A percentile compares a stretch with the other conserved stretches of the same genome.
Conservation (phyloP, 306 rosid species). For the Acacia acuminata region DNA sequence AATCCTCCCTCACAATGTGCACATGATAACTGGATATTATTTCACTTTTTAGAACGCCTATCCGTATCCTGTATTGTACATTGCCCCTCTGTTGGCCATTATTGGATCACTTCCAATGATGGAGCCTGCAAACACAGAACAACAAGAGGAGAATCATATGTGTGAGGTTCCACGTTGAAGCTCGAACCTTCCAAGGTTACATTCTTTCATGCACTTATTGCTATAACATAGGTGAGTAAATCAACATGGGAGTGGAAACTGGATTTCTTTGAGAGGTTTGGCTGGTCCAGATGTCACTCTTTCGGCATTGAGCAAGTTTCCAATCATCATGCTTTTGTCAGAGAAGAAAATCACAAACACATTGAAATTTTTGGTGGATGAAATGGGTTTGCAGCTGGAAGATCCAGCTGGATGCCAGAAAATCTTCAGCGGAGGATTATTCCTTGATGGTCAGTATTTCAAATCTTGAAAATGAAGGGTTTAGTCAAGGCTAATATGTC, state of each 20-base stretch:
- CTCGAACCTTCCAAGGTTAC: background rate
- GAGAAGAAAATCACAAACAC: background rate
- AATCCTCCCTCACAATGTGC: no score
- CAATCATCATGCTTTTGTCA: background rate
- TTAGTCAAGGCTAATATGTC: no score
- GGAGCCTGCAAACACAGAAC: no score
- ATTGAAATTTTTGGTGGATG: background rate
- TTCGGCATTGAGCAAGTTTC: background rate
- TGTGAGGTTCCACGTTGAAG: no score
- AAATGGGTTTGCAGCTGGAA: slow-evolving; percentile 19
- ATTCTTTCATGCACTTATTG: background rate
- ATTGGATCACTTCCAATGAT: no score
- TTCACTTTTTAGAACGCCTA: no score
- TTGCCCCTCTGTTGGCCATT: no score
- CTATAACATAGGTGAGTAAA: background rate
- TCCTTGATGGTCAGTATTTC: slow-evolving; percentile 34
- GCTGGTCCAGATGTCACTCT: background rate
- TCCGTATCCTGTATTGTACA: no score
- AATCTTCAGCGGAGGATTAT: slow-evolving; percentile 25
- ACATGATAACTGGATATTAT: no score
- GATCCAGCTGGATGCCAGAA: background rate
- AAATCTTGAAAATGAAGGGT: no score
- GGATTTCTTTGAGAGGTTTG: background rate
- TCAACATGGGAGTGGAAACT: slow-evolving; percentile 11
- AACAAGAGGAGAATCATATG: no score